These are phyloP conservation scores for Mucor mucedo DNA, from an alignment of 371 early-diverging fungal species.

Conservation along the genomic window DNA sequence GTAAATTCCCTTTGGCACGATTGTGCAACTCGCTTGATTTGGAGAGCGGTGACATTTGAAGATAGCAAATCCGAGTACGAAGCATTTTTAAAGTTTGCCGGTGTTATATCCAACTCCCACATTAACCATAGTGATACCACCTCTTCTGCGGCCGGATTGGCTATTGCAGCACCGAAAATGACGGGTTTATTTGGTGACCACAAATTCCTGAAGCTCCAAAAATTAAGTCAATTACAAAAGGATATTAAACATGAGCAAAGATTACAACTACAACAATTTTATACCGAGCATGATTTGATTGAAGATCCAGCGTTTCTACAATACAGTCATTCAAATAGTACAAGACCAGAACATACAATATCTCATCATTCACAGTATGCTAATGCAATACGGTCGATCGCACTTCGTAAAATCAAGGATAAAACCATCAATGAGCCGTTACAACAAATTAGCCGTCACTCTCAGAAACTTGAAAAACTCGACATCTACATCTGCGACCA, in stretches of 20 bases:
- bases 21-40: slow-evolving; percentile 33
- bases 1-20: slow-evolving; percentile 40
- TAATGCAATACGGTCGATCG: slow-evolving; percentile 36
- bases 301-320: slow-evolving; percentile 10
- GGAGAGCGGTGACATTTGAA: slow-evolving; percentile 37
- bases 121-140: background rate
- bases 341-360: background rate
- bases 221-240: background rate
- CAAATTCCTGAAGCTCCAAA: background rate
- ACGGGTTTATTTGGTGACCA: background rate
- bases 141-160: slow-evolving; percentile 12
- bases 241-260: background rate
- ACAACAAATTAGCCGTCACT: slow-evolving; percentile 24
- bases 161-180: slow-evolving; percentile 20
- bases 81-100: slow-evolving; percentile 29
- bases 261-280: slow-evolving; percentile 2
- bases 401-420: slow-evolving; percentile 48
- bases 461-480: slow-evolving; percentile 31
- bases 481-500: slow-evolving; percentile 63
- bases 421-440: slow-evolving; percentile 39
- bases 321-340: slow-evolving; percentile 1
- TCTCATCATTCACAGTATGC: slow-evolving; percentile 25
- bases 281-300: slow-evolving; percentile 6
- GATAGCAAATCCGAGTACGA: slow-evolving; percentile 30
- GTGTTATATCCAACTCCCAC: slow-evolving; percentile 1